These are phyloP conservation scores for Russula dissimulans DNA, from an alignment of 768 basidiomycete genomes.

Conservation along the genomic window DNA sequence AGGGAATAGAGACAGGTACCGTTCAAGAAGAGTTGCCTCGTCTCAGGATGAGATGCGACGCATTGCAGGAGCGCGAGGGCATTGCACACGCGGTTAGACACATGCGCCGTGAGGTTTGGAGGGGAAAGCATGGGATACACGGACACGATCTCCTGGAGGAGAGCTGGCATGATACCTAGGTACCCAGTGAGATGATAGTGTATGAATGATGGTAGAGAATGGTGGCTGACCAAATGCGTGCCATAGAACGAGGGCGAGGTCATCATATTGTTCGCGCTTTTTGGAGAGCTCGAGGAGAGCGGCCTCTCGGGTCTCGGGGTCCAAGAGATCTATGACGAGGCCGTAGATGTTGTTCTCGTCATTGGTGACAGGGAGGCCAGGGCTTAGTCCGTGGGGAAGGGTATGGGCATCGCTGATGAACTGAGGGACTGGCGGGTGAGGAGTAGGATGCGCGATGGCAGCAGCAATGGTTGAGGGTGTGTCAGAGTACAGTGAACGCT, in stretches of 20 bases:
- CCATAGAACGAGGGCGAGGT: conserved; percentile 95
- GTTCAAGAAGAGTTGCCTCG: conserved; percentile 88
- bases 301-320: conserved; percentile 73
- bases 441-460: conserved; percentile 47
- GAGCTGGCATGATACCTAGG: conserved; percentile 91
- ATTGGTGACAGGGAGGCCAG: conserved; percentile 24
- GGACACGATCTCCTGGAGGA: conserved; percentile 95
- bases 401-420: conserved; percentile 26
- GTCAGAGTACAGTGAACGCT: conserved; percentile 51
- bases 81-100: conserved; percentile 98
- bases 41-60: conserved; percentile 95
- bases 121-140: conserved; percentile 95
- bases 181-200: neutral
- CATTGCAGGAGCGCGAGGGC: conserved; percentile 96
- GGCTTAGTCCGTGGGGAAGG: conserved; percentile 22
- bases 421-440: conserved; percentile 37
- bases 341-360: conserved; percentile 83
- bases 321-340: conserved; percentile 81
- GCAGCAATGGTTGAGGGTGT: conserved; percentile 35
- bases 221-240: conserved; percentile 82
- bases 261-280: conserved; percentile 98
- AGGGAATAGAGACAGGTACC: conserved; percentile 42
- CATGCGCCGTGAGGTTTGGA: conserved; percentile 92
- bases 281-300: conserved; percentile 95
- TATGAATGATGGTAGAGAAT: neutral